Percentiles rank a stretch among this genome's conserved stretches.
Conservation (phyloP, 179 eudicot genomes). For the Gypsophila paniculata region DNA sequence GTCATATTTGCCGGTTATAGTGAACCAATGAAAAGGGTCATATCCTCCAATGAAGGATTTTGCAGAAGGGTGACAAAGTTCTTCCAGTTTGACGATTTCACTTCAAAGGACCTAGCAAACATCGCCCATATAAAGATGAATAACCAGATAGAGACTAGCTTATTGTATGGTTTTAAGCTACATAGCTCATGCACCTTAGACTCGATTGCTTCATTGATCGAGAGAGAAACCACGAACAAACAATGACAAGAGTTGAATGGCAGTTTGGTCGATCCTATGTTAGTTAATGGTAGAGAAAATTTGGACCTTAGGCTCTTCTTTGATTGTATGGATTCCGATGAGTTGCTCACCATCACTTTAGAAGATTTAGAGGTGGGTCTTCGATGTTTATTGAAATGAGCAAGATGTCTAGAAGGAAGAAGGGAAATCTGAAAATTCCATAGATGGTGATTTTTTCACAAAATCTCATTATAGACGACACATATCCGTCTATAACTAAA, state of each 20-base stretch:
- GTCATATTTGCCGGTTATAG: constrained; percentile 95
- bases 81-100: constrained; percentile 75
- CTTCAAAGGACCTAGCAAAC: constrained; percentile 54
- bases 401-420: too few relatives aligned
- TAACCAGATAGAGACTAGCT: constrained; percentile 51
- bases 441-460: too few relatives aligned
- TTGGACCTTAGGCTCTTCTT: constrained; percentile 76
- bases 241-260: constrained; percentile 89
- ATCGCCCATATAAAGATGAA: constrained; percentile 73
- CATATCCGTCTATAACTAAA: too few relatives aligned
- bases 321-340: constrained; percentile 71
- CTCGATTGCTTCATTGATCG: constrained; percentile 52
- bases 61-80: constrained; percentile 93
- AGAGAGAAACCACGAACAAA: constrained; percentile 57
- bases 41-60: constrained; percentile 84
- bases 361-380: constrained; percentile 72
- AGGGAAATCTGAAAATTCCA: too few relatives aligned
- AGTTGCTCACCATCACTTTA: constrained; percentile 64
- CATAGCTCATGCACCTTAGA: constrained; percentile 60
- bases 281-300: constrained; percentile 79
- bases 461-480: too few relatives aligned
- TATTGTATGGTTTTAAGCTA: constrained; percentile 71
- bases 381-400: constrained; percentile 41
- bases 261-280: constrained; percentile 81
- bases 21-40: constrained; percentile 92